Evolutionary conservation across 2,329 filamentous ascomycete species (phyloP).

Genomic region (Ceratocystiopsis minuta): DNA sequence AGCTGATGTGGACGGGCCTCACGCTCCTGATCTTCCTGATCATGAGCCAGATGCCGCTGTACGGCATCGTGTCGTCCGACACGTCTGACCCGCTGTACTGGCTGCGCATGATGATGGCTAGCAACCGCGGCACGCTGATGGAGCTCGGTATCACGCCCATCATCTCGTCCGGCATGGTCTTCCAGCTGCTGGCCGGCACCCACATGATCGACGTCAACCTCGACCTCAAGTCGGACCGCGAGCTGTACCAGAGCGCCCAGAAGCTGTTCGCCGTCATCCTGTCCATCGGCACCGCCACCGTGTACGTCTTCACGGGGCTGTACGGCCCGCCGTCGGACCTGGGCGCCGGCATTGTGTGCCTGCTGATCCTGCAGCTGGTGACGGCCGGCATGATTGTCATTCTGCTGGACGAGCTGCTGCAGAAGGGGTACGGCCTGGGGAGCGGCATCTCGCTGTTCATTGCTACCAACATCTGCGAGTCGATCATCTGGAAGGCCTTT

Average conservation of each 20-base stretch:
- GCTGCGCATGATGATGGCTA: slow-evolving; percentile 99
- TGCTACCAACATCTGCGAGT: slow-evolving; percentile 99
- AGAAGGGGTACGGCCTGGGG: slow-evolving; percentile 97
- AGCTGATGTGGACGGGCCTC: slow-evolving; percentile 86
- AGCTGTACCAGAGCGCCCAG: slow-evolving; percentile 98
- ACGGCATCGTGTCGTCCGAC: slow-evolving; percentile 97
- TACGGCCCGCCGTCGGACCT: slow-evolving; percentile 95
- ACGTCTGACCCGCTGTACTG: slow-evolving; percentile 98
- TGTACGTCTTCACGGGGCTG: slow-evolving; percentile 95
- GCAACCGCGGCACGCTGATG: slow-evolving; percentile 93
- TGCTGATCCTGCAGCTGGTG: slow-evolving; percentile 93
- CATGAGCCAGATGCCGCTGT: slow-evolving; percentile 99
- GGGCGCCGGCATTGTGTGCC: slow-evolving; percentile 92
- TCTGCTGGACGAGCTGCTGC: slow-evolving; percentile 93
- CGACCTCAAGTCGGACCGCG: slow-evolving; percentile 97
- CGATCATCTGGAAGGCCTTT: slow-evolving; percentile 99
- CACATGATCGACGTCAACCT: slow-evolving; percentile 99
- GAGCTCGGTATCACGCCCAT: slow-evolving; percentile 95
- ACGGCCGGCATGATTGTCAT: slow-evolving; percentile 97
- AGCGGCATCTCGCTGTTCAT: slow-evolving; percentile 99
- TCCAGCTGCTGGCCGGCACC: slow-evolving; percentile 97
- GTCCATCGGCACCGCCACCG: slow-evolving; percentile 90
- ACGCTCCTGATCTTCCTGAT: slow-evolving; percentile 97
- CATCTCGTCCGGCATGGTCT: slow-evolving; percentile 99
- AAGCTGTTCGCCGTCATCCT: slow-evolving; percentile 97